phyloP scores from a whole-genome alignment of 179 eudicot species.

The Spergularia azorica region DNA sequence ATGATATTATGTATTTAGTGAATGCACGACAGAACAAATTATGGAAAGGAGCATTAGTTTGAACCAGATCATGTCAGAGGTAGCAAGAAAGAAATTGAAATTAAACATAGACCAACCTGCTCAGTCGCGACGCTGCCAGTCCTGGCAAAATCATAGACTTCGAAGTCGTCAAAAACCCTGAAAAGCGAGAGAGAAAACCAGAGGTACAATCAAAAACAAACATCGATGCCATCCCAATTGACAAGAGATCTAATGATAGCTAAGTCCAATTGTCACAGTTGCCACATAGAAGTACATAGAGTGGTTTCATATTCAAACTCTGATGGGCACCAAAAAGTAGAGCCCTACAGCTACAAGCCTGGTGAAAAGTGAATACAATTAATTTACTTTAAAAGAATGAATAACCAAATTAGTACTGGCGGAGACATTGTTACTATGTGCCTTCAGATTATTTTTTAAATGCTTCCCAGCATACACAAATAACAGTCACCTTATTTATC shows the following conservation, averaged over 20 bases:
- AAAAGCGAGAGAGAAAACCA: not conserved
- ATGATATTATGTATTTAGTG: not conserved
- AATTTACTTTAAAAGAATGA: not conserved
- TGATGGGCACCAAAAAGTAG: not conserved
- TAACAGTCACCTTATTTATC: too few species aligned
- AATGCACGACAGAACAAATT: not conserved
- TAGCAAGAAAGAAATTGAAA: too few species aligned
- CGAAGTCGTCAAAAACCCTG: conserved; percentile 74
- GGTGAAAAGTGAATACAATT: too few species aligned
- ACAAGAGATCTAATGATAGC: not conserved
- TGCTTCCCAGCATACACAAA: too few species aligned
- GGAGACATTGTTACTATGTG: too few species aligned
- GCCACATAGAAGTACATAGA: not conserved
- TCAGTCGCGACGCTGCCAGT: conserved; percentile 71
- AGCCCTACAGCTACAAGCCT: too few species aligned
- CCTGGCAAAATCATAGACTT: conserved; percentile 86
- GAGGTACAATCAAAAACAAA: not conserved
- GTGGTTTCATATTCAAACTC: not conserved
- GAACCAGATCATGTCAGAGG: not conserved
- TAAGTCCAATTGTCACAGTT: not conserved
- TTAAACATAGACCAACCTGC: conserved; percentile 41
- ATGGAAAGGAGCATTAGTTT: not conserved
- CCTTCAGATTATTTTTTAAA: too few species aligned
- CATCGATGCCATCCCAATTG: not conserved
- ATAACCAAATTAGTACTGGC: not conserved